These are phyloP conservation scores for Pyrenophora tritici-repentis DNA, from an alignment of 2,329 filamentous ascomycete genomes.

Conservation along the genomic window DNA sequence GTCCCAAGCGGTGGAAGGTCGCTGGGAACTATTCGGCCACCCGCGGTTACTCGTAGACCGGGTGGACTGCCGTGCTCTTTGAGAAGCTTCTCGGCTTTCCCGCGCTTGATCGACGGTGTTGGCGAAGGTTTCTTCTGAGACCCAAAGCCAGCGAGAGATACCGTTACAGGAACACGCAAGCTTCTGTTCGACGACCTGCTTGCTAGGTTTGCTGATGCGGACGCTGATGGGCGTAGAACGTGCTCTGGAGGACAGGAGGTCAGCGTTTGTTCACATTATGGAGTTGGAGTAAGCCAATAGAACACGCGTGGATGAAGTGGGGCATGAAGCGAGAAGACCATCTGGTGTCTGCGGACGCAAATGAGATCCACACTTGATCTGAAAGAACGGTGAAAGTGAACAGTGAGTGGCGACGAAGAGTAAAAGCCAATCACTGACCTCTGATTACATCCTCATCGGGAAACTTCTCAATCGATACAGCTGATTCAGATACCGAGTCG, in stretches of 20 bases:
- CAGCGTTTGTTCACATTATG: conserved; percentile 5
- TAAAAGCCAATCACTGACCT: conserved; percentile 36
- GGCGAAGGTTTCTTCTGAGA: conserved; percentile 51
- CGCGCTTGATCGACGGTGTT: conserved; percentile 56
- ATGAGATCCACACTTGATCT: neutral
- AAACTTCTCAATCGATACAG: conserved; percentile 50
- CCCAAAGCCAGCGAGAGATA: conserved; percentile 19
- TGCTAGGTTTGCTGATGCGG: conserved; percentile 42
- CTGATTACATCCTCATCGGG: conserved; percentile 50
- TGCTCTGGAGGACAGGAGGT: conserved; percentile 38
- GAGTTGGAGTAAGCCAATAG: neutral
- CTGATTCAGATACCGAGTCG: conserved; percentile 49
- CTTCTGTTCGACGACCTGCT: conserved; percentile 32
- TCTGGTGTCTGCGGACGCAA: neutral
- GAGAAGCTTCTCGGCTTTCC: conserved; percentile 56
- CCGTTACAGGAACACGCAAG: conserved; percentile 27
- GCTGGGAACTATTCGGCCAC: conserved; percentile 58
- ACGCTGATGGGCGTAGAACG: conserved; percentile 49
- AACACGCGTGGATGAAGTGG: neutral
- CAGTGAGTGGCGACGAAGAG: conserved; percentile 16
- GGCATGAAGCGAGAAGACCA: neutral
- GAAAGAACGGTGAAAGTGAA: conserved; percentile 18
- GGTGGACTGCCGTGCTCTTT: conserved; percentile 58
- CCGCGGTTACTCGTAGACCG: conserved; percentile 57
- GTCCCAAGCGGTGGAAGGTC: conserved; percentile 45